phyloP scores from a whole-genome alignment of 1,284 basidiomycete species.

The Puccinia hordei region DNA sequence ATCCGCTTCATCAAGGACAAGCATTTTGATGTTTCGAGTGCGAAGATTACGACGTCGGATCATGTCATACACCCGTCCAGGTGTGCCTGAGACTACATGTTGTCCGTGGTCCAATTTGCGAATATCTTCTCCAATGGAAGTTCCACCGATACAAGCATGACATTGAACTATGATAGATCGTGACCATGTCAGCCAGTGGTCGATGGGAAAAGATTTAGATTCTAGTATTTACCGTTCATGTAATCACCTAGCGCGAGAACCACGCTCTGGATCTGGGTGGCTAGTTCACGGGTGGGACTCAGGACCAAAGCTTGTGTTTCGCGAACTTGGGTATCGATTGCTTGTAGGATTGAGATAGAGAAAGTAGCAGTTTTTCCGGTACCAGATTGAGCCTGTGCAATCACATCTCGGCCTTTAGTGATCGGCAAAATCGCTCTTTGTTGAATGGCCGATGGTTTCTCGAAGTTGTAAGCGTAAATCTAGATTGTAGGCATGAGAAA shows the following conservation, averaged over 20 bases:
- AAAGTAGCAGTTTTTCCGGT: constrained; percentile 58
- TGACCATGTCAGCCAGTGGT: not conserved
- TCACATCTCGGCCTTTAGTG: constrained; percentile 57
- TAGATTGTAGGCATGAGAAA: not conserved
- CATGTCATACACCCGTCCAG: constrained; percentile 57
- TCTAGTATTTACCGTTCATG: constrained; percentile 53
- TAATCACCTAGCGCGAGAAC: constrained; percentile 57
- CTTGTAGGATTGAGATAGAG: constrained; percentile 56
- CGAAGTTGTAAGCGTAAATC: constrained; percentile 55
- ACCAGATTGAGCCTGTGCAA: constrained; percentile 57
- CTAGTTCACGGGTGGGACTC: constrained; percentile 56
- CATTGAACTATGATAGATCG: constrained; percentile 53
- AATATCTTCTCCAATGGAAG: constrained; percentile 57
- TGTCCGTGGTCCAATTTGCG: constrained; percentile 55
- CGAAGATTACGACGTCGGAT: constrained; percentile 55
- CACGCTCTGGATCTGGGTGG: constrained; percentile 57
- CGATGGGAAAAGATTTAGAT: not conserved
- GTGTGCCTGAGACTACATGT: constrained; percentile 56
- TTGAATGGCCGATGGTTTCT: constrained; percentile 60
- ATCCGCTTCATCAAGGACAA: constrained; percentile 56
- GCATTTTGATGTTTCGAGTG: constrained; percentile 57
- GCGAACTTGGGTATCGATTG: constrained; percentile 56
- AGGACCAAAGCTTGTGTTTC: constrained; percentile 56
- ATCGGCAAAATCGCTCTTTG: constrained; percentile 58
- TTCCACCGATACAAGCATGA: constrained; percentile 57